These are phyloP conservation scores for Neoboletus subvelutipes DNA, from an alignment of 768 basidiomycete species.

Conservation along the genomic window DNA sequence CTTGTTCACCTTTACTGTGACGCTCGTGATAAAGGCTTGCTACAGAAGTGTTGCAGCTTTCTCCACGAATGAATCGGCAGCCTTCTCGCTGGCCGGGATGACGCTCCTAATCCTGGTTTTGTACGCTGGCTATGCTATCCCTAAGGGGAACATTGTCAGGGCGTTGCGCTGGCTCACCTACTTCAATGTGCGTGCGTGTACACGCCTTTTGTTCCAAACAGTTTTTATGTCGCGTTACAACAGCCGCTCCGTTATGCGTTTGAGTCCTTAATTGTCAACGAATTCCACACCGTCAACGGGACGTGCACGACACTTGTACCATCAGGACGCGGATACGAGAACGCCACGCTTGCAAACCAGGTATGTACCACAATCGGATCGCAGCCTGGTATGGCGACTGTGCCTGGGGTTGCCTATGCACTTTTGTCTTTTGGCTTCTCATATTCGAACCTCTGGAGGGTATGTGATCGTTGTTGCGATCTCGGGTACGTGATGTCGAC, in stretches of 20 bases:
- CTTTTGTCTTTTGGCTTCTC: slow-evolving; percentile 29
- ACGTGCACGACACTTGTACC: slow-evolving; percentile 35
- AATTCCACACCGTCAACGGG: slow-evolving; percentile 43
- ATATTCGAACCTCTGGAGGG: slow-evolving; percentile 35
- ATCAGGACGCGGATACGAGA: slow-evolving; percentile 36
- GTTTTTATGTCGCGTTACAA: slow-evolving; percentile 33
- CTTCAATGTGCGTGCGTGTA: slow-evolving; percentile 30
- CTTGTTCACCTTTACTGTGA: slow-evolving; percentile 51
- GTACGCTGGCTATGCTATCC: slow-evolving; percentile 43
- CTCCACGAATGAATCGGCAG: slow-evolving; percentile 52
- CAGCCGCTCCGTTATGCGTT: slow-evolving; percentile 33
- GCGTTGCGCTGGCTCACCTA: slow-evolving; percentile 22
- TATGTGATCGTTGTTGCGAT: slow-evolving; percentile 26
- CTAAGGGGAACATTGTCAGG: slow-evolving; percentile 9
- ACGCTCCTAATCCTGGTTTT: slow-evolving; percentile 39
- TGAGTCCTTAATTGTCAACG: slow-evolving; percentile 43
- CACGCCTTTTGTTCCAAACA: slow-evolving; percentile 29
- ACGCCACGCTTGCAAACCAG: slow-evolving; percentile 35
- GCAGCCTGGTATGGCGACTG: slow-evolving; percentile 37
- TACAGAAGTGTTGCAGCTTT: slow-evolving; percentile 65
- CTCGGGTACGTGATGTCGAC: not conserved
- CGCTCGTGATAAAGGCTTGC: slow-evolving; percentile 69
- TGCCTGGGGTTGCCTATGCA: slow-evolving; percentile 44
- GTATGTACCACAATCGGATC: slow-evolving; percentile 46
- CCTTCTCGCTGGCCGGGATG: slow-evolving; percentile 36